phyloP scores from a whole-genome alignment of 371 early-diverging fungal species.

The Aphelidium insulamus region DNA sequence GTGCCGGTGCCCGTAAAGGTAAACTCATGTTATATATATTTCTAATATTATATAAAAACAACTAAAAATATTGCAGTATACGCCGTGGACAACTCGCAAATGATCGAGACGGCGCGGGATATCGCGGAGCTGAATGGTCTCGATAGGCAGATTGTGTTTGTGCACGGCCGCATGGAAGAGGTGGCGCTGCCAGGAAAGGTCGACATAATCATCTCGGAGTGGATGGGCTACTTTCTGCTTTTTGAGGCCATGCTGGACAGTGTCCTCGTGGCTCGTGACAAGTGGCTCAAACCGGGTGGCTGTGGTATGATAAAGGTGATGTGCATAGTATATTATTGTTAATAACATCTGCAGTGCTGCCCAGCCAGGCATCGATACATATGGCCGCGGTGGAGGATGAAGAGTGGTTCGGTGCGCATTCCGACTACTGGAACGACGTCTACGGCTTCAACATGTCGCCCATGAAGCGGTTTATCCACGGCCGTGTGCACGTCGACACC shows the following conservation, averaged over 20 bases:
- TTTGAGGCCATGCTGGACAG: slow-evolving; percentile 81
- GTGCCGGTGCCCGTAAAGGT: slow-evolving; percentile 35
- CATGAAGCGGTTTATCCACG: slow-evolving; percentile 42
- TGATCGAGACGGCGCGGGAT: slow-evolving; percentile 53
- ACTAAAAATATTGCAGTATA: slow-evolving; percentile 42
- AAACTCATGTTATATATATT: background rate
- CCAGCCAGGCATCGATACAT: slow-evolving; percentile 55
- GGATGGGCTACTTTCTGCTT: slow-evolving; percentile 79
- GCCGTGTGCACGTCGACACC: slow-evolving; percentile 39
- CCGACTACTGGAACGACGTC: slow-evolving; percentile 67
- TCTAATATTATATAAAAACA: too few species aligned
- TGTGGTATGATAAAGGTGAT: slow-evolving; percentile 7
- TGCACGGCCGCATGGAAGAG: slow-evolving; percentile 66
- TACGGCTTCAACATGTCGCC: slow-evolving; percentile 72
- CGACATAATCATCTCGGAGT: slow-evolving; percentile 72
- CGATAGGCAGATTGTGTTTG: slow-evolving; percentile 39
- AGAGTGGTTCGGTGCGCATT: slow-evolving; percentile 44
- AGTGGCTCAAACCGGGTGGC: slow-evolving; percentile 41
- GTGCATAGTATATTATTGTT: slow-evolving; percentile 4
- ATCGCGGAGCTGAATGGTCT: slow-evolving; percentile 57
- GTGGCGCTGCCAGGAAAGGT: slow-evolving; percentile 55
- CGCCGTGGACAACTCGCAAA: slow-evolving; percentile 64
- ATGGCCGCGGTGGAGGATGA: slow-evolving; percentile 52
- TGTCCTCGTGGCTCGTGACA: slow-evolving; percentile 58
- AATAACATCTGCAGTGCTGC: too few species aligned